Percentiles rank a stretch among this genome's conserved stretches.
These are phyloP conservation scores for Aspergillus flavus DNA, from an alignment of 2,329 filamentous ascomycete genomes.

Conservation along the genomic window DNA sequence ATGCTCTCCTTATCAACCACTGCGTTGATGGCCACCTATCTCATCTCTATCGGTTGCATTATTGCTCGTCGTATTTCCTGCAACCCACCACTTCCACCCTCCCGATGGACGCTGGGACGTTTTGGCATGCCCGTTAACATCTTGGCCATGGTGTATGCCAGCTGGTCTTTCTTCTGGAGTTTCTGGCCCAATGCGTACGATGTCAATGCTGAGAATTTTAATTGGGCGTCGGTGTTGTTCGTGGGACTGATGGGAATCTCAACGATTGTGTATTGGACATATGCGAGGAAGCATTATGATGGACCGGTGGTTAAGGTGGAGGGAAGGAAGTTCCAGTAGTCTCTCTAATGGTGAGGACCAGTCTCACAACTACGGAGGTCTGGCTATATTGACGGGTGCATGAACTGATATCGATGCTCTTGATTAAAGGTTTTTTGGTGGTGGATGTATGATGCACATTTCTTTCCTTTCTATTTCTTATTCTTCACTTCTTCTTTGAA, in stretches of 20 bases:
- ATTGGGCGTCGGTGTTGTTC: constrained; percentile 54
- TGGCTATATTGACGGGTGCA: no score
- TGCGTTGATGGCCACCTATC: constrained; percentile 54
- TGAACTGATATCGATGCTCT: no score
- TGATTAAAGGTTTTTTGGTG: no score
- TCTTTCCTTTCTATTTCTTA: no score
- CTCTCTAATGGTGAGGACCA: no score
- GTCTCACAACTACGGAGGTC: no score
- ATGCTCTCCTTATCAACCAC: constrained; percentile 53
- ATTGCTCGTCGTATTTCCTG: constrained; percentile 46
- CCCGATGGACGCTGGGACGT: constrained; percentile 47
- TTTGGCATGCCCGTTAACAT: constrained; percentile 50
- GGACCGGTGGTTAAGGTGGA: constrained; percentile 26
- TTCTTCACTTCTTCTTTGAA: no score
- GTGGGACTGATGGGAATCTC: constrained; percentile 43
- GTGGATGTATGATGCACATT: no score
- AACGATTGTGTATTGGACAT: constrained; percentile 40
- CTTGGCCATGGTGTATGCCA: constrained; percentile 47
- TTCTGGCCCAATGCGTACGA: constrained; percentile 49
- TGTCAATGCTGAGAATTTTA: constrained; percentile 48
- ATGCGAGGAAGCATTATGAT: constrained; percentile 35
- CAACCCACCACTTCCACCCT: constrained; percentile 38
- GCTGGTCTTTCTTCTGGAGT: constrained; percentile 50
- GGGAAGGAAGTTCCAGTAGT: neutral
- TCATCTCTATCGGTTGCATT: constrained; percentile 51